Evolutionary conservation across 306 rosid genomes (phyloP).

Genomic region (Albizia julibrissin): DNA sequence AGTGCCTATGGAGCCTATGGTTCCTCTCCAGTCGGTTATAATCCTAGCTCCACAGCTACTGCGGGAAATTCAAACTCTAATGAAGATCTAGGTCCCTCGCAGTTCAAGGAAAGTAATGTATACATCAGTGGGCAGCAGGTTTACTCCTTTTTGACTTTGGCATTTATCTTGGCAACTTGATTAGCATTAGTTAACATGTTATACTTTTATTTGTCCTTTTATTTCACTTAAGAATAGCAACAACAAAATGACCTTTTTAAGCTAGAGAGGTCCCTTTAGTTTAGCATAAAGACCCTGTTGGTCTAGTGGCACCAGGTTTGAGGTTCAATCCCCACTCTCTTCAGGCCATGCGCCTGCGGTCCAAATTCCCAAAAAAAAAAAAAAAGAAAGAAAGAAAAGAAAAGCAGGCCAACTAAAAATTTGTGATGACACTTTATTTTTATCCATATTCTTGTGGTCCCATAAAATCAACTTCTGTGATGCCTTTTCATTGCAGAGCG

Average conservation of each 20-base stretch:
- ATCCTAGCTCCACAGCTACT: slow-evolving; percentile 69
- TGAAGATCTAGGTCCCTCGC: slow-evolving; percentile 82
- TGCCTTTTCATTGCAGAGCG: slow-evolving; percentile 61
- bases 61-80: slow-evolving; percentile 70
- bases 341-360: too few relatives aligned
- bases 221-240: background rate
- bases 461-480: background rate
- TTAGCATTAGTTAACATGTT: slow-evolving; percentile 9
- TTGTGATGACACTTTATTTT: background rate
- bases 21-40: slow-evolving; percentile 76
- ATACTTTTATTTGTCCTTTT: background rate
- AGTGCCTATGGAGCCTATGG: slow-evolving; percentile 83
- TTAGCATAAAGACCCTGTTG: background rate
- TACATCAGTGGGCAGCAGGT: slow-evolving; percentile 95
- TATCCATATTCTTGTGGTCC: slow-evolving; percentile 1
- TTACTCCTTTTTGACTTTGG: slow-evolving; percentile 32
- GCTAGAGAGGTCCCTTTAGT: slow-evolving; percentile 1
- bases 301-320: too few relatives aligned
- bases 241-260: background rate
- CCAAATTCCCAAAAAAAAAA: too few relatives aligned
- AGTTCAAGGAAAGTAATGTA: slow-evolving; percentile 82
- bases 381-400: background rate
- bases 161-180: slow-evolving; percentile 16
- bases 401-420: background rate
- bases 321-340: too few relatives aligned